Base-by-base conservation (phyloP, 139 green algal genomes). In the Ulvella scutata region DNA sequence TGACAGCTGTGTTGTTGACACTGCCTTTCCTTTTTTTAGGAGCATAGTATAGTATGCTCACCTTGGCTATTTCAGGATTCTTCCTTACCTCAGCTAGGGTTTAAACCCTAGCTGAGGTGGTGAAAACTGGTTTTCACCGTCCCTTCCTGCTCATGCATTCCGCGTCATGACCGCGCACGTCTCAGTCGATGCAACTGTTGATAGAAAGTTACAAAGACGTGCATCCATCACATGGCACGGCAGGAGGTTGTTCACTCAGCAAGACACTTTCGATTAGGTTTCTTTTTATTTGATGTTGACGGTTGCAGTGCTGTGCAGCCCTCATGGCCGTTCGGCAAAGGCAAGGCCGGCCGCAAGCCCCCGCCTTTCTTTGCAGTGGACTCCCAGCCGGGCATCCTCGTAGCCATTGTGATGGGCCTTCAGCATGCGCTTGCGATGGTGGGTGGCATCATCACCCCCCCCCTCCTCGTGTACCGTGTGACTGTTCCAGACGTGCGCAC, bases 391-490 rank as follows among this genome's bases (percentile, higher is more conserved):
- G 79, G 82, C 23, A 39, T 88, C 10, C 28, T 89, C 23, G 60
- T 90, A 2, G 78, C 86, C 4, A 23, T 80, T 3, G 39, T 92
- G n/a, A 90, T 91, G 83, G 88, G 88, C 34, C 77, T 89, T 31
- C 88, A 93, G 78, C 88, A 93, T 62, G 75, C 80, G 3, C 73
- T 92, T 21, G 85, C 86, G 33, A 91, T 91, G 84, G 67, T 87
- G 3, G 87, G 84, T 23, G 87, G 87, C 29, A 83, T 90, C 44
- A 89, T 87, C 51, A 86, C 81, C 4, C 82, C 84, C 26, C 83
- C 82, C 4, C 72, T 87, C 38, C 76, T 89, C 4, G 62, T 89
- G 17, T 78, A 73, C 3, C 3, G 35, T 26, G 29, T 82, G 43
- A 35, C 73, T 10, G 34, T 72, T 62, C 76, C 51, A 9, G 51